Percentiles rank a stretch among this genome's conserved stretches.
phyloP scores from a whole-genome alignment of 2,329 filamentous ascomycete species.

The Cladosporium phlei region DNA sequence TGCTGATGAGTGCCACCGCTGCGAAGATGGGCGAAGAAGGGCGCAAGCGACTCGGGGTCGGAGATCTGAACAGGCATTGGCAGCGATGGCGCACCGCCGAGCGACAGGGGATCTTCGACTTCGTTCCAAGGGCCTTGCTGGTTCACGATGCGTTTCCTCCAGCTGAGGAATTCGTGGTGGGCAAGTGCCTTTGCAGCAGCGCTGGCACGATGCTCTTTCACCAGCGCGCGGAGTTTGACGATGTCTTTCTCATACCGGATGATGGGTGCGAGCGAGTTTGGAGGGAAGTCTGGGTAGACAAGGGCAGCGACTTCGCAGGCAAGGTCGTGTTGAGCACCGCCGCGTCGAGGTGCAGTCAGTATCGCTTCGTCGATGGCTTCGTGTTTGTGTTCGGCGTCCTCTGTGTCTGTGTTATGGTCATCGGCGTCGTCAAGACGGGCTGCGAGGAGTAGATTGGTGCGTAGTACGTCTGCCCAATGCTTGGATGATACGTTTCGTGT shows the following conservation, averaged over 20 bases:
- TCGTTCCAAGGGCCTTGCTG: slow-evolving; percentile 35
- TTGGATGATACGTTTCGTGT: background rate
- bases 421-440: background rate
- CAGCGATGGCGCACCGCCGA: slow-evolving; percentile 29
- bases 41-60: slow-evolving; percentile 29
- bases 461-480: slow-evolving; percentile 10
- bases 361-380: slow-evolving; percentile 15
- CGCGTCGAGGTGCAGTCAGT: slow-evolving; percentile 26
- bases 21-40: slow-evolving; percentile 35
- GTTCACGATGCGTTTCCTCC: slow-evolving; percentile 23
- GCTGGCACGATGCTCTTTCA: slow-evolving; percentile 22
- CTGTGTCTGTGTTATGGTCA: background rate
- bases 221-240: slow-evolving; percentile 20
- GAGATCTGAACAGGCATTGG: slow-evolving; percentile 37
- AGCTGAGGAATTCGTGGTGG: slow-evolving; percentile 20
- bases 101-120: slow-evolving; percentile 27
- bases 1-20: slow-evolving; percentile 25
- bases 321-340: slow-evolving; percentile 21
- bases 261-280: slow-evolving; percentile 21
- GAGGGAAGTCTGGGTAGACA: slow-evolving; percentile 22
- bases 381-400: slow-evolving; percentile 16
- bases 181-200: slow-evolving; percentile 20
- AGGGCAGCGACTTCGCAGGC: slow-evolving; percentile 22
- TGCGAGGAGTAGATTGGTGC: slow-evolving; percentile 6
- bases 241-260: slow-evolving; percentile 32